Evolutionary conservation across 768 basidiomycete species (phyloP).

Genomic region (Auriscalpium microsporum): DNA sequence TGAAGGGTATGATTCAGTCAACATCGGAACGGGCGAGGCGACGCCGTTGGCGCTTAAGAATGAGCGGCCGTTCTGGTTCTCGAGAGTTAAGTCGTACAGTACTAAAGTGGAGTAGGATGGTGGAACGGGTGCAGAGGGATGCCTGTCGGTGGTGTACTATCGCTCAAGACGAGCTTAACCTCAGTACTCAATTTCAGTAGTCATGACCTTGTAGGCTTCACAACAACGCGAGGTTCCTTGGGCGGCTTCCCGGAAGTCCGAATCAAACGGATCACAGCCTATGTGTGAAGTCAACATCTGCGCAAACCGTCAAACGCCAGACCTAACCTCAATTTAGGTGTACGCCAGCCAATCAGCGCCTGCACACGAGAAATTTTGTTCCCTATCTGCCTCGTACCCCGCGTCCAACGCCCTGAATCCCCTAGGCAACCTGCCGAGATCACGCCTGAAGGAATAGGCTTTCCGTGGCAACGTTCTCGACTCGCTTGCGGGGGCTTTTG

Average conservation of each 20-base stretch:
- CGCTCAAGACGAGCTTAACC: too few relatives aligned
- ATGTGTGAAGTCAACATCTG: background rate
- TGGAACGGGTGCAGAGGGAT: too few relatives aligned
- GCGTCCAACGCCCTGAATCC: slow-evolving; percentile 1
- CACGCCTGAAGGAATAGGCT: background rate
- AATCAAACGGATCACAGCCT: background rate
- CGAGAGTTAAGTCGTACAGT: slow-evolving; percentile 69
- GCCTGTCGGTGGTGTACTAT: too few relatives aligned
- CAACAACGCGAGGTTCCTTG: too few relatives aligned
- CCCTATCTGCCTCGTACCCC: slow-evolving; percentile 4
- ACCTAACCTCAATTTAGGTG: background rate
- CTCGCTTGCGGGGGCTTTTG: too few relatives aligned
- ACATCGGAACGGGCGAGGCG: slow-evolving; percentile 67
- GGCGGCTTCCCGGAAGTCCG: background rate
- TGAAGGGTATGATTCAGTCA: slow-evolving; percentile 63
- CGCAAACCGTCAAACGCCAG: background rate
- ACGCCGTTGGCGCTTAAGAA: slow-evolving; percentile 66
- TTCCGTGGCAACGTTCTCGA: background rate
- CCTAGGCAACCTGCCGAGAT: slow-evolving; percentile 9
- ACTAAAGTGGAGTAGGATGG: slow-evolving; percentile 3
- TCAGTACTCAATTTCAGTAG: too few relatives aligned
- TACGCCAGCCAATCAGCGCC: background rate
- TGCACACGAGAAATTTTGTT: background rate
- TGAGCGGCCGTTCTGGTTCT: slow-evolving; percentile 91
- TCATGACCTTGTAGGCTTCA: too few relatives aligned